Conservation (phyloP, 2,329 filamentous ascomycete species). For the Beauveria pseudobassiana region DNA sequence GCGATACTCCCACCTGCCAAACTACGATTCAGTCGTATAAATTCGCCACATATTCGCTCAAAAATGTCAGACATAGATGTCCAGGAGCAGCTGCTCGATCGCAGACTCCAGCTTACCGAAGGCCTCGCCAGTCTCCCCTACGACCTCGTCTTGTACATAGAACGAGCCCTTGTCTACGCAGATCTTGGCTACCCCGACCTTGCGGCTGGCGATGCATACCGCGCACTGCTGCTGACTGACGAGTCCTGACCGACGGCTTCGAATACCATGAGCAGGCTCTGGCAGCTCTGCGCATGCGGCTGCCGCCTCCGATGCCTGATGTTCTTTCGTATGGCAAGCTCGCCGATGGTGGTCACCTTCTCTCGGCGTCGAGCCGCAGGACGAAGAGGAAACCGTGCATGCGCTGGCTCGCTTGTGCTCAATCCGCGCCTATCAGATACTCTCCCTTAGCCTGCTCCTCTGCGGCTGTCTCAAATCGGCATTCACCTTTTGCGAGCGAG, state of each 20-base stretch:
- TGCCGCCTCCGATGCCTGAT: slow-evolving; percentile 30
- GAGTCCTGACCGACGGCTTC: slow-evolving; percentile 71
- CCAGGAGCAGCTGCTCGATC: slow-evolving; percentile 40
- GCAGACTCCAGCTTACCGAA: slow-evolving; percentile 51
- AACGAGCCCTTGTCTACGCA: slow-evolving; percentile 64
- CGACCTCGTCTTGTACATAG: slow-evolving; percentile 57
- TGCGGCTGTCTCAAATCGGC: slow-evolving; percentile 64
- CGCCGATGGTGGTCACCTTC: slow-evolving; percentile 25
- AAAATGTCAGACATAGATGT: slow-evolving; percentile 8
- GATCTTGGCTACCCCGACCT: slow-evolving; percentile 82
- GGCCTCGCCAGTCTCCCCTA: slow-evolving; percentile 46
- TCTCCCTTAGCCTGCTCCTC: slow-evolving; percentile 51
- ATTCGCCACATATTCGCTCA: neutral
- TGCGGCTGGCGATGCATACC: slow-evolving; percentile 82
- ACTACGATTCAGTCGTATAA: neutral
- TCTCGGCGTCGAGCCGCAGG: slow-evolving; percentile 25
- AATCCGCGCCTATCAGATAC: slow-evolving; percentile 51
- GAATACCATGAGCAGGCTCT: slow-evolving; percentile 70
- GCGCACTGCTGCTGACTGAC: slow-evolving; percentile 78
- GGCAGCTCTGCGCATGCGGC: slow-evolving; percentile 37
- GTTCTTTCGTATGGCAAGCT: slow-evolving; percentile 40
- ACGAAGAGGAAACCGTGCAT: slow-evolving; percentile 25
- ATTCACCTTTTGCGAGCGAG: slow-evolving; percentile 56
- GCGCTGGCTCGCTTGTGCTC: slow-evolving; percentile 43
- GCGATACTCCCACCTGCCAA: neutral